Conservation (phyloP, 2,329 filamentous ascomycete species). For the Fusarium bactridioides region DNA sequence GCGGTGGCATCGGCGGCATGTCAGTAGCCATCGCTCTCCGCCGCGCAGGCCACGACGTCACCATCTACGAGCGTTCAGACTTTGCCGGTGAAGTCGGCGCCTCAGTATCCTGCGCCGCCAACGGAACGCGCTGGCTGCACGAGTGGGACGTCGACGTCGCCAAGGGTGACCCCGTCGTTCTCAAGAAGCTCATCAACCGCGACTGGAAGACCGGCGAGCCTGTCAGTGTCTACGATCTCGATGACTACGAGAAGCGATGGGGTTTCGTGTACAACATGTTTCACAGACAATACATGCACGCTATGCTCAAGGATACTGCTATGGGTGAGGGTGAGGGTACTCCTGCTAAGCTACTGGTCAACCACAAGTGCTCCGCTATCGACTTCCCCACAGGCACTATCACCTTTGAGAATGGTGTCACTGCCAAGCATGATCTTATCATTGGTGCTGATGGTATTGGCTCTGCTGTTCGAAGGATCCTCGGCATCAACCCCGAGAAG, state of each 20-base stretch:
- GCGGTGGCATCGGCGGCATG: constrained; percentile 59
- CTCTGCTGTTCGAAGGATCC: constrained; percentile 66
- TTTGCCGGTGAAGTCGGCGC: constrained; percentile 74
- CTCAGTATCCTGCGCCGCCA: constrained; percentile 73
- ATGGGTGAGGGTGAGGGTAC: constrained; percentile 61
- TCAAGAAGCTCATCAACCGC: constrained; percentile 72
- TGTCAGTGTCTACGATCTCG: constrained; percentile 68
- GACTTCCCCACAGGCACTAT: constrained; percentile 60
- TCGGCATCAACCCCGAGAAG: constrained; percentile 69
- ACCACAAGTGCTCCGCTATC: constrained; percentile 63
- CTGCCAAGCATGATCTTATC: constrained; percentile 64
- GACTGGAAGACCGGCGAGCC: constrained; percentile 76
- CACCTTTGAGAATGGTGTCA: constrained; percentile 61
- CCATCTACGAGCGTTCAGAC: constrained; percentile 71
- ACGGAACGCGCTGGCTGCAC: constrained; percentile 73
- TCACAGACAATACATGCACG: constrained; percentile 73
- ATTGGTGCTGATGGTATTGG: constrained; percentile 74
- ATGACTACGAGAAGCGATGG: constrained; percentile 71
- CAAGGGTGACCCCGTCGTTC: constrained; percentile 70
- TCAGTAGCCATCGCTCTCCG: constrained; percentile 56
- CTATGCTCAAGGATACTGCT: constrained; percentile 69
- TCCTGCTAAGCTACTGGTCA: constrained; percentile 63
- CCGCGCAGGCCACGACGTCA: constrained; percentile 57
- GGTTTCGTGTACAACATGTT: constrained; percentile 75
- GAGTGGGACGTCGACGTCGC: constrained; percentile 72